Base-by-base conservation (phyloP, 1,284 basidiomycete species). In the Rhizoctonia solani region DNA sequence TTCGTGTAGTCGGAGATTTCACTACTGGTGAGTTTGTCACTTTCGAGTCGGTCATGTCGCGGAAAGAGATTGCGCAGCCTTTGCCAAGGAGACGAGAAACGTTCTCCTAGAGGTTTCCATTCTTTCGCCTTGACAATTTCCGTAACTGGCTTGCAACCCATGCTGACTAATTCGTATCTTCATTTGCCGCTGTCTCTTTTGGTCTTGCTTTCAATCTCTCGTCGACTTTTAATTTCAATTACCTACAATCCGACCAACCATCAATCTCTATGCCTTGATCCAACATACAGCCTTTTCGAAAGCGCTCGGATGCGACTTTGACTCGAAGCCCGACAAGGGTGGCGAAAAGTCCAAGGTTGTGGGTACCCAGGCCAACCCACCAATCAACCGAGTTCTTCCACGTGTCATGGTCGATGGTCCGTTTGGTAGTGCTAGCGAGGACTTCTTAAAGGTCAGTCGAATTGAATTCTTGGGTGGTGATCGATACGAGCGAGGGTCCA, bases 381-480 rank as follows among this genome's bases (percentile, higher is more conserved):
- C 87, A 0, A 72, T 92, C 65, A 88, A 87, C 75, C 81, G 85
- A 34, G 81, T 88, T 3, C 82, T 96, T 5, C 93, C 93, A 3
- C 86, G 93, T 70, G 81, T 95, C 72, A 95, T 95, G 93, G 84
- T 94, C 54, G 92, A 93, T 74, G 92, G 91, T 41, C 92, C 92
- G 9, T 94, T 93, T 75, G 92, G 92, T 19, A 87, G 85, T 72
- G 90, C 92, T 4, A 87, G 85, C 42, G 92, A 94, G 76, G 92
- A 94, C 74, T 93, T 90, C 74, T 80, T 90, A 74, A 92, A 92
- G 54, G 71, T 71, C 27, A 25, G 68, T 68, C 30, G 27, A 19
- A 54, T 5, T 34, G 32, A 23, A 13, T 9, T 29, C 16, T 37
- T 42, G 29, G n/a, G n/a, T n/a, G n/a, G n/a, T n/a, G n/a, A n/a